These are phyloP conservation scores for Wallemia ichthyophaga DNA, from an alignment of 1,284 basidiomycete species.

Conservation along the genomic window DNA sequence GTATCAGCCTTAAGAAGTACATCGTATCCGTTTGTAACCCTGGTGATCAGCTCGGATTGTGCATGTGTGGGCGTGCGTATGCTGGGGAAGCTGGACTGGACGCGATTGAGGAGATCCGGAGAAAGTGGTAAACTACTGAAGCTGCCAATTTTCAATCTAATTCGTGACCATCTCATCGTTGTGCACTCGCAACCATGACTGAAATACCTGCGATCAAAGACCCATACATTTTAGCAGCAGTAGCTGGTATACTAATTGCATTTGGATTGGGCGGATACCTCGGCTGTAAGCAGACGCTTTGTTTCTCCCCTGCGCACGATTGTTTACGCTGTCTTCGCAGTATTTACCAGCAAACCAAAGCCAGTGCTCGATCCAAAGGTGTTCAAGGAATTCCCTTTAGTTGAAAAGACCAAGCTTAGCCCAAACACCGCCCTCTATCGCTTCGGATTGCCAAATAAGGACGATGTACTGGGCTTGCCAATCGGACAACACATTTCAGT, in stretches of 20 bases:
- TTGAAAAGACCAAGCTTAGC: conserved; percentile 56
- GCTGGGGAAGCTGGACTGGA: neutral
- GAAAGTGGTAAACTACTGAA: neutral
- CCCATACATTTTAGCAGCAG: neutral
- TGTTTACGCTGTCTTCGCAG: neutral
- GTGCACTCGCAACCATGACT: neutral
- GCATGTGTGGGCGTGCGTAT: neutral
- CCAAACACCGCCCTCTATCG: conserved; percentile 74
- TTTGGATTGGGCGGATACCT: neutral
- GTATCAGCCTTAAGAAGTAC: neutral
- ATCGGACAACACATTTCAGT: conserved; percentile 90
- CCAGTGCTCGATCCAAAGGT: conserved; percentile 38
- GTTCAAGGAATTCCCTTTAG: conserved; percentile 57
- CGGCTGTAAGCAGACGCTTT: neutral
- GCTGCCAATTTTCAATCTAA: neutral
- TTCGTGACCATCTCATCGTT: neutral
- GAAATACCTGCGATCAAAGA: neutral
- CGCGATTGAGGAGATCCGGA: neutral
- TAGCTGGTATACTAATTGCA: neutral
- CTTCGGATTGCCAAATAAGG: conserved; percentile 29
- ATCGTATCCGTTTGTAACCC: neutral
- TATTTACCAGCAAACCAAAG: conserved; percentile 8
- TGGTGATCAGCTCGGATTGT: neutral
- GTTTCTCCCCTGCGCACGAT: neutral
- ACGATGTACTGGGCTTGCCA: conserved; percentile 63